Evolutionary conservation across 306 rosid species (phyloP).

Genomic region (Canavalia ensiformis): DNA sequence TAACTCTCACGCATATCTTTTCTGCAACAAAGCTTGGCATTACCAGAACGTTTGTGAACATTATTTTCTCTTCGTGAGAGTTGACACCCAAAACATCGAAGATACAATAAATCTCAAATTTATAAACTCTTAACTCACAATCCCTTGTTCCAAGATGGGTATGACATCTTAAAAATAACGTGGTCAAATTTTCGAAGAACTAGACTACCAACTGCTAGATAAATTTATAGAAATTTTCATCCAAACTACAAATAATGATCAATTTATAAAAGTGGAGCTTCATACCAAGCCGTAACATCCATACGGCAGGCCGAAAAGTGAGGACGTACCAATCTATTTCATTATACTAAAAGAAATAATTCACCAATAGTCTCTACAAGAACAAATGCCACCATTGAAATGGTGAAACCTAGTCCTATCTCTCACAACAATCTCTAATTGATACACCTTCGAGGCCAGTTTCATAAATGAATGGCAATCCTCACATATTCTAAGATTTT

Average conservation of each 20-base stretch:
- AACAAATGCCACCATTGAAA: constrained; percentile 73
- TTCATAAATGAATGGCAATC: constrained; percentile 90
- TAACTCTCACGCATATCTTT: too few species aligned
- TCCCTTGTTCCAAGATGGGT: too few species aligned
- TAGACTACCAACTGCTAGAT: background rate
- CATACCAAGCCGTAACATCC: background rate
- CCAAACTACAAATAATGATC: background rate
- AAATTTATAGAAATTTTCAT: background rate
- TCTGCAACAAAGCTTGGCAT: too few species aligned
- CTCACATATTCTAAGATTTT: constrained; percentile 86
- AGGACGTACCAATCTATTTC: constrained; percentile 15
- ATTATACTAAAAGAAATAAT: constrained; percentile 28
- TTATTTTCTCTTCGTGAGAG: too few species aligned
- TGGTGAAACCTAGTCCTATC: constrained; percentile 92
- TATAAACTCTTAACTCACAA: too few species aligned
- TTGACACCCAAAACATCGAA: too few species aligned
- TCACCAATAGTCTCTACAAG: constrained; percentile 87
- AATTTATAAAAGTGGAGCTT: constrained; percentile 15
- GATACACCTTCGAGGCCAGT: constrained; percentile 75
- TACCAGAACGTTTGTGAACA: too few species aligned
- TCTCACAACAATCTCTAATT: constrained; percentile 67
- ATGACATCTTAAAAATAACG: background rate
- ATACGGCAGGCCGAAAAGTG: background rate
- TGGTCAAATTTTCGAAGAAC: background rate
- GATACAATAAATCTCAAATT: too few species aligned